Evolutionary conservation across 495 filamentous ascomycete genomes (phyloP).

Genomic region (Neurospora tetraspora): DNA sequence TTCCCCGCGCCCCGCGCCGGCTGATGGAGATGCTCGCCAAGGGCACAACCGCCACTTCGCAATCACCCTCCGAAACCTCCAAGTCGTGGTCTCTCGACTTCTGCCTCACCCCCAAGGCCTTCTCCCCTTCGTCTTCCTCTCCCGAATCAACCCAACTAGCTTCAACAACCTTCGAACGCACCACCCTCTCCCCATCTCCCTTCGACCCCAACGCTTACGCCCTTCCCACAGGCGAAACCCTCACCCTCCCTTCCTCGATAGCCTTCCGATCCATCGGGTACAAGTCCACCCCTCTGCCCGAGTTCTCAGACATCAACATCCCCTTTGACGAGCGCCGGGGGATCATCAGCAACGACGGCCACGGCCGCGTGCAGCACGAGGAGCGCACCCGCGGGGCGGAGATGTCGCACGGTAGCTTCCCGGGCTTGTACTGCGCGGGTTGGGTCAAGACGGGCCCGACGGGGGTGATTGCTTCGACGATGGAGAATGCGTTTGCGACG

Average conservation of each 20-base stretch:
- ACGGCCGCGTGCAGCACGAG: constrained; percentile 53
- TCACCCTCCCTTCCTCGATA: constrained; percentile 45
- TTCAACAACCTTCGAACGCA: constrained; percentile 58
- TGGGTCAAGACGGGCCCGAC: constrained; percentile 96
- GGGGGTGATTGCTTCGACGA: constrained; percentile 90
- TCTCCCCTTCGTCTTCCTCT: constrained; percentile 42
- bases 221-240: constrained; percentile 31
- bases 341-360: constrained; percentile 74
- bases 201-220: constrained; percentile 46
- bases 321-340: constrained; percentile 65
- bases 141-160: constrained; percentile 34
- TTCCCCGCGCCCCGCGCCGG: constrained; percentile 65
- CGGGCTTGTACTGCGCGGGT: constrained; percentile 85
- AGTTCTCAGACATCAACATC: constrained; percentile 66
- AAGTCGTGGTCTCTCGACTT: constrained; percentile 82
- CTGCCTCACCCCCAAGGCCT: constrained; percentile 62
- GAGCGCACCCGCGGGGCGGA: constrained; percentile 14
- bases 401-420: constrained; percentile 34
- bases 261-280: constrained; percentile 93
- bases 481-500: constrained; percentile 89
- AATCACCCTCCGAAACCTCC: neutral
- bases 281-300: constrained; percentile 64
- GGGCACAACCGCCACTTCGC: constrained; percentile 32
- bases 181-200: constrained; percentile 30
- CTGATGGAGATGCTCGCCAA: constrained; percentile 72